phyloP scores from a whole-genome alignment of 1,284 basidiomycete species.

The Cryptococcus sp. region DNA sequence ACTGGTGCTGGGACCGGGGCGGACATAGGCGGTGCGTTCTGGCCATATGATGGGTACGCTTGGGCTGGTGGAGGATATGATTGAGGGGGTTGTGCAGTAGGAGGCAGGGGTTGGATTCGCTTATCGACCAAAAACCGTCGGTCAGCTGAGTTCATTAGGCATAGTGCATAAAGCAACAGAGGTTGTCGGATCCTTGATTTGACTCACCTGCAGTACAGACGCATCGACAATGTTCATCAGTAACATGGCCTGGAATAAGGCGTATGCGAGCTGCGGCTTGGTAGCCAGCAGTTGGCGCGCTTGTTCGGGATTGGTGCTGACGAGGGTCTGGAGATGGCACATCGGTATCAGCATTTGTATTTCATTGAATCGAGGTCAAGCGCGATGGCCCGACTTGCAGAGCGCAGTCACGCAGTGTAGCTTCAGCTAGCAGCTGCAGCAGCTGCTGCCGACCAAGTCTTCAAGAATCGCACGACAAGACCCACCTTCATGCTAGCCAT shows the following conservation, averaged over 20 bases:
- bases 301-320: slow-evolving; percentile 87
- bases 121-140: slow-evolving; percentile 14
- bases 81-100: slow-evolving; percentile 36
- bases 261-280: slow-evolving; percentile 93
- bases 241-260: slow-evolving; percentile 92
- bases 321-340: slow-evolving; percentile 58
- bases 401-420: too few relatives aligned
- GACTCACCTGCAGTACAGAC: slow-evolving; percentile 68
- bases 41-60: slow-evolving; percentile 29
- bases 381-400: too few relatives aligned
- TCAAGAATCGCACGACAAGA: slow-evolving; percentile 9
- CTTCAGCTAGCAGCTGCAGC: neutral
- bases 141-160: neutral
- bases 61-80: slow-evolving; percentile 9
- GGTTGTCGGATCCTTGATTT: neutral
- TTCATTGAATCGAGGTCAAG: neutral
- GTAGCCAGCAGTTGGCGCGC: slow-evolving; percentile 75
- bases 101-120: slow-evolving; percentile 44
- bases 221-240: slow-evolving; percentile 94
- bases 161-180: neutral
- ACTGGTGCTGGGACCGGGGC: slow-evolving; percentile 15
- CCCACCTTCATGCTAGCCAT: slow-evolving; percentile 94
- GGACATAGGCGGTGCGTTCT: slow-evolving; percentile 7
- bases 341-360: neutral
- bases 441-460: neutral